Conservation (phyloP, 306 rosid species). For the Phaseolus lunatus region DNA sequence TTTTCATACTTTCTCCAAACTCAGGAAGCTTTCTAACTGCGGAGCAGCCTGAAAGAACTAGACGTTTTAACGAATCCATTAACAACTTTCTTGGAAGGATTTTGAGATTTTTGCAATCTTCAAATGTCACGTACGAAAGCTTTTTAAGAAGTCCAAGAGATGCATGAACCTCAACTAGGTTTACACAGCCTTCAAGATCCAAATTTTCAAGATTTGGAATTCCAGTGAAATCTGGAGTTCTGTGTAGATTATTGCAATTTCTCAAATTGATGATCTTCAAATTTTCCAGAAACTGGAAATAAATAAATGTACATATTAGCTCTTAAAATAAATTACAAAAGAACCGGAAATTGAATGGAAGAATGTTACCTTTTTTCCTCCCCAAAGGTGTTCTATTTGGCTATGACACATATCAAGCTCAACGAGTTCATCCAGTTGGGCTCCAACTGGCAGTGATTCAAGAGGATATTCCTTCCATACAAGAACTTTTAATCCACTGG, state of each 20-base stretch:
- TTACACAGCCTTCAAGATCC: conserved; percentile 42
- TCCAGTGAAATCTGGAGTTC: conserved; percentile 42
- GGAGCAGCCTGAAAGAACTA: conserved; percentile 40
- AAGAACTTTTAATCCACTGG: conserved; percentile 38
- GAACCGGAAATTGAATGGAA: not conserved
- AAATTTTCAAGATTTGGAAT: conserved; percentile 46
- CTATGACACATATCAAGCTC: conserved; percentile 34
- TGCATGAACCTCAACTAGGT: conserved; percentile 49
- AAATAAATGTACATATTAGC: not conserved
- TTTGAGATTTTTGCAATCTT: conserved; percentile 33
- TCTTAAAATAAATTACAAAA: not conserved
- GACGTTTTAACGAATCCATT: conserved; percentile 25
- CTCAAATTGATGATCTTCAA: conserved; percentile 39
- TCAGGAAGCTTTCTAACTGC: conserved; percentile 43
- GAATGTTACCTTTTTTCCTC: conserved; percentile 38
- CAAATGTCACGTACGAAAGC: conserved; percentile 36
- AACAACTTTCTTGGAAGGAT: conserved; percentile 42
- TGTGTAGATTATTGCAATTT: conserved; percentile 9
- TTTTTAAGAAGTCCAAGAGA: conserved; percentile 45
- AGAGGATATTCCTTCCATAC: conserved; percentile 43
- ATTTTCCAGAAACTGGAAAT: conserved; percentile 36
- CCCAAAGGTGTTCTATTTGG: conserved; percentile 27
- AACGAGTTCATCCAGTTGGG: conserved; percentile 39
- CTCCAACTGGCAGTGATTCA: conserved; percentile 15
- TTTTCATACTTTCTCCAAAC: conserved; percentile 41